phyloP scores from a whole-genome alignment of 257 asterid genomes.

The Ligustrum vulgare region DNA sequence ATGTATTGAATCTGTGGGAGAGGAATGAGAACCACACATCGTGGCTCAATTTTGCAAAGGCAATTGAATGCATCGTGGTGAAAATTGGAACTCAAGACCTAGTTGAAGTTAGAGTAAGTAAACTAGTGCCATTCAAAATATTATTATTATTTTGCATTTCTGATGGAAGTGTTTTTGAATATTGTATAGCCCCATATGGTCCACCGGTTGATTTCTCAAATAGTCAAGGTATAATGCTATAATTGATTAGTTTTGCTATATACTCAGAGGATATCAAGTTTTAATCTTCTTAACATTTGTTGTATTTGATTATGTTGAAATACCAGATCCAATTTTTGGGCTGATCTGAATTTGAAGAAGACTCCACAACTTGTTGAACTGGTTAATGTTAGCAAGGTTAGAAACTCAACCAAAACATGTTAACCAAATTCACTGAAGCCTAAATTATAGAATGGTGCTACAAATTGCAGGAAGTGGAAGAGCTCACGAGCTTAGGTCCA shows the following conservation, averaged over 20 bases:
- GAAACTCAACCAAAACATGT: too few relatives aligned
- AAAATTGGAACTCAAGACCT: too few relatives aligned
- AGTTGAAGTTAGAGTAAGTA: too few relatives aligned
- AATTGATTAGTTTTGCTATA: background rate
- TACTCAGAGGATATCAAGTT: conserved; percentile 3
- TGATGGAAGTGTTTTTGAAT: conserved; percentile 16
- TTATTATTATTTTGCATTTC: background rate
- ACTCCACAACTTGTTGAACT: conserved; percentile 86
- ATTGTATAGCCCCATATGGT: conserved; percentile 79
- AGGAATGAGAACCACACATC: too few relatives aligned
- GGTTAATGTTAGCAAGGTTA: conserved; percentile 83
- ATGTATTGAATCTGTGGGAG: conserved; percentile 85
- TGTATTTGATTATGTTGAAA: conserved; percentile 19
- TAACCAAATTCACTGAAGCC: conserved; percentile 4
- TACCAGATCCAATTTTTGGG: conserved; percentile 83
- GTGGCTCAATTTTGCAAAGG: too few relatives aligned
- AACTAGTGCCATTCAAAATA: too few relatives aligned
- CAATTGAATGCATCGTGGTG: too few relatives aligned
- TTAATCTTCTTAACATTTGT: background rate
- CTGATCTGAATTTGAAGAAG: conserved; percentile 89
- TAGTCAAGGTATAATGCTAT: conserved; percentile 61
- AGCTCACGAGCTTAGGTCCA: conserved; percentile 70
- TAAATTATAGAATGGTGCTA: background rate
- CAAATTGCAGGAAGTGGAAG: conserved; percentile 73
- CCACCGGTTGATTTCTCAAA: conserved; percentile 87